These are phyloP conservation scores for Diphasiastrum complanatum DNA, from an alignment of 83 land plant genomes.

Conservation along the genomic window DNA sequence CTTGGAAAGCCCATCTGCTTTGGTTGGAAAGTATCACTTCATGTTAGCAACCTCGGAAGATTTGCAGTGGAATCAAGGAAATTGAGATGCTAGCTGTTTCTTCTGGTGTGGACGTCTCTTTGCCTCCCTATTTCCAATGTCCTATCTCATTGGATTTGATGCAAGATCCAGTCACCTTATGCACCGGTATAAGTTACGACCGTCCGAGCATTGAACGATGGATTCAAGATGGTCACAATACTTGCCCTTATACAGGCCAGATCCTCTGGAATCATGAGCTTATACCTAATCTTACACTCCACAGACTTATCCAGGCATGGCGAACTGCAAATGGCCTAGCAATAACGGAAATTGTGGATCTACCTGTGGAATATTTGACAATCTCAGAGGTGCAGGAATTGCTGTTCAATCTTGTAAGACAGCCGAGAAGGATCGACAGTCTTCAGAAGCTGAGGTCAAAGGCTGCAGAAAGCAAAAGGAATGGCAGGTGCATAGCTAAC, in stretches of 20 bases:
- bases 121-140: conserved; percentile 18
- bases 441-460: conserved; percentile 5
- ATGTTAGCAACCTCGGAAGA: too few relatives aligned
- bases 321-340: conserved; percentile 1
- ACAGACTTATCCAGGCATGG: conserved; percentile 19
- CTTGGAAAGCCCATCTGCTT: too few relatives aligned
- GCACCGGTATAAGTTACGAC: conserved; percentile 28
- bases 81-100: too few relatives aligned
- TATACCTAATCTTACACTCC: conserved; percentile 23
- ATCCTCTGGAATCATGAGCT: conserved; percentile 9
- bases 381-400: not conserved
- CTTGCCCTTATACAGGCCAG: conserved; percentile 23
- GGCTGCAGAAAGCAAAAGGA: conserved; percentile 13
- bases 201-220: conserved; percentile 22
- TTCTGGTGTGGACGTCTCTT: not conserved
- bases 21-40: too few relatives aligned
- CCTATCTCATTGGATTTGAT: conserved; percentile 20
- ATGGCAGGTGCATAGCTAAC: conserved; percentile 11
- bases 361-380: conserved; percentile 1
- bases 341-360: conserved; percentile 11
- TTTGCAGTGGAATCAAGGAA: too few relatives aligned
- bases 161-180: conserved; percentile 21
- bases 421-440: not conserved
- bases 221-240: conserved; percentile 19
- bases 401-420: not conserved